Evolutionary conservation across 2,329 filamentous ascomycete species (phyloP).

Genomic region (Fusarium pininemorale): DNA sequence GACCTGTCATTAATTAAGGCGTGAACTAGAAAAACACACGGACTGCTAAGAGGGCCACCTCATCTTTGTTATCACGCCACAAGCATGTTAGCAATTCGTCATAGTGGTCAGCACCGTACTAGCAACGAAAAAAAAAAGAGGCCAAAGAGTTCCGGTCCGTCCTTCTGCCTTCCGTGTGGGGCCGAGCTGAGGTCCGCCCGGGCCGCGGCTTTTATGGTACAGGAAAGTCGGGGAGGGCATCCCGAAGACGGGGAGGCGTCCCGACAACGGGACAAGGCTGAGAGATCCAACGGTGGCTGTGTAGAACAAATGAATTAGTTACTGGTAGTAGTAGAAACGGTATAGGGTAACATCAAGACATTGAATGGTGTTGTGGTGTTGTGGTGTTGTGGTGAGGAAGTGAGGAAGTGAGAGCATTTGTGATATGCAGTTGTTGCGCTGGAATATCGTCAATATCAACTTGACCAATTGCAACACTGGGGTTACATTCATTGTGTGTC

Average conservation of each 20-base stretch:
- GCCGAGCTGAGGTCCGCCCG: background rate
- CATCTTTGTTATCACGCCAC: background rate
- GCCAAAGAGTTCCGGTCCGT: background rate
- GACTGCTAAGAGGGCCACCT: background rate
- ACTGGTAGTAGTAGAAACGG: background rate
- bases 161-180: background rate
- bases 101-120: background rate
- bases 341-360: background rate
- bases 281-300: background rate
- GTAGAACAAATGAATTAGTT: too few relatives aligned
- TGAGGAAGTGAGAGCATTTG: background rate
- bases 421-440: background rate
- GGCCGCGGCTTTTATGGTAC: background rate
- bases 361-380: too few relatives aligned
- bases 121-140: background rate
- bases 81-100: background rate
- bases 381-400: too few relatives aligned
- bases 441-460: background rate
- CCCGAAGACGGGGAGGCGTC: background rate
- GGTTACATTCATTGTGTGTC: background rate
- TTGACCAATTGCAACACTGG: background rate
- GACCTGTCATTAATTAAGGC: background rate
- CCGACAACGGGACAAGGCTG: background rate
- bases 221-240: background rate
- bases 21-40: background rate